Base-by-base conservation (phyloP, 2,329 filamentous ascomycete species). In the Ophiocordyceps camponoti-rufipedis region DNA sequence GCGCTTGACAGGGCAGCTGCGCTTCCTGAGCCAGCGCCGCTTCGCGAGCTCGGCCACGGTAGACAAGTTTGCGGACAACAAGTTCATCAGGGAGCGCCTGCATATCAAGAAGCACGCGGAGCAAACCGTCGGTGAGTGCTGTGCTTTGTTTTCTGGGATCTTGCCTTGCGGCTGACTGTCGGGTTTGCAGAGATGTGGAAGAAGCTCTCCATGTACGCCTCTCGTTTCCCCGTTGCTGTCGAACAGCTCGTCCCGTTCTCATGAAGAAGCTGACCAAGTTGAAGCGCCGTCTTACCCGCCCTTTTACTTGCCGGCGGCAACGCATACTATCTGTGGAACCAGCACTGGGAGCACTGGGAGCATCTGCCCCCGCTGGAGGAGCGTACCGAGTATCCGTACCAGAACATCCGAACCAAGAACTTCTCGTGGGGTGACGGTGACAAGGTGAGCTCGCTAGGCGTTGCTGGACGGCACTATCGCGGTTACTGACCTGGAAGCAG, bases 341-440 rank as follows among this genome's bases (percentile, higher is more conserved):
- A 93, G 71, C 91, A 98, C 69, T 96, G 89, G 89, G 85, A 93
- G 69, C 91, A 98, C 75, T 86, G 82, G 78, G 69, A 66, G 45
- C 89, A 96, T 70, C 69, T 85, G 65, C 78, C 83, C 49, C 84
- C 91, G 53, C 72, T 89, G 55, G 86, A 94, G 72, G 91, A 98
- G 71, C 82, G 85, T 61, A 69, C 75, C 58, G 85, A 96, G 72
- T 98, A 96, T 69, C 71, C 87, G 49, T 98, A 94, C 79, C 85
- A 94, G 78, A 98, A 98, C 75, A 84, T 98, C 66, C 84, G 91
- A 63, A 76, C 78, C 64, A 95, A 91, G 81, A 95, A 94, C 78
- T 98, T 69, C 74, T 80, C 78, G 60, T 98, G 84, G 84, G 88
- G 89, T 54, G 74, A 96, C 61, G 91, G 91, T 61, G 91, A 98